Percentiles rank a stretch among this genome's conserved stretches.
Conservation (phyloP, 306 rosid species). For the Begonia loranthoides region DNA sequence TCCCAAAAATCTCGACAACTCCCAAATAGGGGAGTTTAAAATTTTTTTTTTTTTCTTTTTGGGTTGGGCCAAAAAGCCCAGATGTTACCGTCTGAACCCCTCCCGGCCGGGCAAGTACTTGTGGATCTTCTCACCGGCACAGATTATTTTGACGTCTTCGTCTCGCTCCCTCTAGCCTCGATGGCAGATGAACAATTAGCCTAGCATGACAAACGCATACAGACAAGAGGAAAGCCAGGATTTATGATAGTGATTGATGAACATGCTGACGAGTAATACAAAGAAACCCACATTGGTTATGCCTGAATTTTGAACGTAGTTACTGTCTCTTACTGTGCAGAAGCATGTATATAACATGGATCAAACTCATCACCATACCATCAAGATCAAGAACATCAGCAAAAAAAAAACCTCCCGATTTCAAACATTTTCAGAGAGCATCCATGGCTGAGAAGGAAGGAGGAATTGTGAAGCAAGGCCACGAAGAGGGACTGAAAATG, state of each 20-base stretch:
- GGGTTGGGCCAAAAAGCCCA: too few species aligned
- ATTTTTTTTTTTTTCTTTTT: too few species aligned
- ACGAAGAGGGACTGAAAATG: constrained; percentile 49
- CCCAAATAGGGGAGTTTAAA: too few species aligned
- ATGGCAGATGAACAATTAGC: too few species aligned
- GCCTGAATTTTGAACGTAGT: not conserved
- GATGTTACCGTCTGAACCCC: too few species aligned
- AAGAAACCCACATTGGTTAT: constrained; percentile 20
- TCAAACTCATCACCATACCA: too few species aligned
- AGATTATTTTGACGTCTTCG: too few species aligned
- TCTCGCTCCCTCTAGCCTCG: too few species aligned
- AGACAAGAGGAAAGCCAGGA: constrained; percentile 8
- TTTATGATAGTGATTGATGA: not conserved
- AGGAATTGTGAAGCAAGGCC: constrained; percentile 54
- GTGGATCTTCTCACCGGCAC: too few species aligned
- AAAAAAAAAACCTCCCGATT: not conserved
- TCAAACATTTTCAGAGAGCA: not conserved
- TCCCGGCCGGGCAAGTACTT: too few species aligned
- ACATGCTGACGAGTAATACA: constrained; percentile 16
- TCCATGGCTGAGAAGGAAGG: constrained; percentile 71
- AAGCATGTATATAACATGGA: not conserved
- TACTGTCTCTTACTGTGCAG: not conserved
- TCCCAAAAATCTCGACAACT: too few species aligned
- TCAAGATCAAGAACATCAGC: too few species aligned
- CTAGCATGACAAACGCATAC: constrained; percentile 6